A percentile compares a stretch with the other conserved stretches of the same genome.
phyloP scores from a whole-genome alignment of 129 eudicot genomes.

The Calendula officinalis region DNA sequence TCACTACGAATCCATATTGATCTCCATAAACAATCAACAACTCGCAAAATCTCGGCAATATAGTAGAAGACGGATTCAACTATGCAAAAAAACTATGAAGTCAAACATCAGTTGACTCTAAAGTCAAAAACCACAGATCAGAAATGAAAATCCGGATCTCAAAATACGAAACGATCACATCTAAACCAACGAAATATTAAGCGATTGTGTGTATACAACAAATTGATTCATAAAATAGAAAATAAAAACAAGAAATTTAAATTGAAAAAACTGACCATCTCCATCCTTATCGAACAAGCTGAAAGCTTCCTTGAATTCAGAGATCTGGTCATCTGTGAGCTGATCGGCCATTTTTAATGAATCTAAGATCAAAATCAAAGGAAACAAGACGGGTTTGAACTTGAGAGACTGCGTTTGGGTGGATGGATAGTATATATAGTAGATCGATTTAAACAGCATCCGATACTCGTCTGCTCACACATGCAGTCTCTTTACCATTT shows the following conservation, averaged over 20 bases:
- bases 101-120: not conserved
- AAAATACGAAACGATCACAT: not conserved
- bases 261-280: constrained; percentile 36
- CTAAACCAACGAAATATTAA: not conserved
- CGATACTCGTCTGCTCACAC: not conserved
- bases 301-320: constrained; percentile 63
- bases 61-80: not conserved
- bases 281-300: constrained; percentile 58
- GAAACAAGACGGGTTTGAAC: not conserved
- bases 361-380: not conserved
- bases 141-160: constrained; percentile 13
- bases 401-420: constrained; percentile 8
- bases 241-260: not conserved
- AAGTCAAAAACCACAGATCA: too few relatives aligned
- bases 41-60: not conserved
- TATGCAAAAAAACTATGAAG: not conserved
- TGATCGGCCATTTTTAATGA: constrained; percentile 42
- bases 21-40: not conserved
- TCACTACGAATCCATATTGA: not conserved
- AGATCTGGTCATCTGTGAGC: constrained; percentile 65
- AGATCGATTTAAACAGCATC: constrained; percentile 6
- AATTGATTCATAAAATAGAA: not conserved
- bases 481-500: not conserved
- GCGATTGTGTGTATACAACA: not conserved
- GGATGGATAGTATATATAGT: constrained; percentile 19